phyloP scores from a whole-genome alignment of 371 early-diverging fungal species.

The Phascolomyces articulosus region DNA sequence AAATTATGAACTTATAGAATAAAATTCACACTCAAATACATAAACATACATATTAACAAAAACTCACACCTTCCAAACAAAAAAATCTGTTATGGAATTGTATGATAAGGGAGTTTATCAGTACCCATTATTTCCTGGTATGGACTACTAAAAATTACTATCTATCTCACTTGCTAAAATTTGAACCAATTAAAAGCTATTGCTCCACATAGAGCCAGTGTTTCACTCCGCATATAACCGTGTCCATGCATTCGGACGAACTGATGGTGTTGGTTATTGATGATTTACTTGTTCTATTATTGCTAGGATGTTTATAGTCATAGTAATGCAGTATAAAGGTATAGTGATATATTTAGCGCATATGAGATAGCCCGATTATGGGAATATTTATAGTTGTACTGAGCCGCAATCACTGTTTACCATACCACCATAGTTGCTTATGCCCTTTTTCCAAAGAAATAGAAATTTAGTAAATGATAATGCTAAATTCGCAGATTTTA shows the following conservation, averaged over 20 bases:
- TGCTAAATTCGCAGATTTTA: too few species aligned
- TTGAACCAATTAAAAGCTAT: not conserved
- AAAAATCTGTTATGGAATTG: not conserved
- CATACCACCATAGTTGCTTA: too few species aligned
- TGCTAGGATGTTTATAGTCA: not conserved
- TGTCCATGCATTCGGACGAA: not conserved
- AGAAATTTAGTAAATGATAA: too few species aligned
- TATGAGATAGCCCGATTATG: not conserved
- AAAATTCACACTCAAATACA: not conserved
- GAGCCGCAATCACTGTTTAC: too few species aligned
- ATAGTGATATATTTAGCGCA: not conserved
- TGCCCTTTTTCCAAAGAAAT: too few species aligned
- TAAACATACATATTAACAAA: not conserved
- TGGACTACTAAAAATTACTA: not conserved
- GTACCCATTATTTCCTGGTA: not conserved
- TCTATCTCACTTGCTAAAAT: not conserved
- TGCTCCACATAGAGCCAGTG: not conserved
- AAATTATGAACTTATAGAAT: too few species aligned
- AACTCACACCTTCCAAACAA: not conserved
- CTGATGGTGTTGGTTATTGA: not conserved
- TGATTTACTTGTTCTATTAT: too few species aligned
- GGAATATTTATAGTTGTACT: not conserved
- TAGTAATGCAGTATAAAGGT: not conserved
- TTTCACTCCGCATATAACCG: not conserved
- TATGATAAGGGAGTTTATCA: not conserved